Evolutionary conservation across 495 filamentous ascomycete species (phyloP), one percentile per base, ranked within the genome.

Genomic region (Penicillium canariense): DNA sequence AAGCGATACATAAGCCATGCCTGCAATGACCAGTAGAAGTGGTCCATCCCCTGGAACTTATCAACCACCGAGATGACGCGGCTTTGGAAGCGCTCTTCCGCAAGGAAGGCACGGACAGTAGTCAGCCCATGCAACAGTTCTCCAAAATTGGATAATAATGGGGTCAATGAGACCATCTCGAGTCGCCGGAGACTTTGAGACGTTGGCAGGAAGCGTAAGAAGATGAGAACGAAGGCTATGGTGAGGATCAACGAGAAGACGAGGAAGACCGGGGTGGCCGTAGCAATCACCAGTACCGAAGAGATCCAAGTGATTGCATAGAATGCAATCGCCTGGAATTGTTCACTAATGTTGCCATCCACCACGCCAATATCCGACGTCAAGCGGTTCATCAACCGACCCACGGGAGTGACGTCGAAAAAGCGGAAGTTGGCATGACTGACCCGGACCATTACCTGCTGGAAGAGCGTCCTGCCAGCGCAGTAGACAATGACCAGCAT

Each of bases 11-110:
- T 84, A 7, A 95, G 76, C 90, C 90, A 95, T 23, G 82, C 80
- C 60, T 93, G 89, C 6, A 93, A 74, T 43, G 81, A 87, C 89
- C 90, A 95, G 71, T 91, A 95, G 71, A 95, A 91, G 68, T 95
- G 90, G 62, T 95, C 90, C 87, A 92, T 91, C 58, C 89, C 90
- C 67, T 93, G 89, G 68, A 95, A 95, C 3, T 80, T 80, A 67
- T 95, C 90, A 0, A 87, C 87, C 17, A 87, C 87, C 4, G 76
- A 75, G 36, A 95, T 87, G 52, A 91, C 86, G 20, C 84, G 78
- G 49, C 80, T 77, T 60, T 94, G 89, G 59, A 94, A 96, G 42
- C 85, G 84, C 12, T 76, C 68, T 59, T 91, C 84, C 5, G 85
- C 88, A 39, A 75, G 80, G 65, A 90, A 92, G 0, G 90, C 78